A percentile compares a stretch with the other conserved stretches of the same genome.
Conservation (phyloP, 352 stramenopile genomes). For the Thalassiosira hispida region DNA sequence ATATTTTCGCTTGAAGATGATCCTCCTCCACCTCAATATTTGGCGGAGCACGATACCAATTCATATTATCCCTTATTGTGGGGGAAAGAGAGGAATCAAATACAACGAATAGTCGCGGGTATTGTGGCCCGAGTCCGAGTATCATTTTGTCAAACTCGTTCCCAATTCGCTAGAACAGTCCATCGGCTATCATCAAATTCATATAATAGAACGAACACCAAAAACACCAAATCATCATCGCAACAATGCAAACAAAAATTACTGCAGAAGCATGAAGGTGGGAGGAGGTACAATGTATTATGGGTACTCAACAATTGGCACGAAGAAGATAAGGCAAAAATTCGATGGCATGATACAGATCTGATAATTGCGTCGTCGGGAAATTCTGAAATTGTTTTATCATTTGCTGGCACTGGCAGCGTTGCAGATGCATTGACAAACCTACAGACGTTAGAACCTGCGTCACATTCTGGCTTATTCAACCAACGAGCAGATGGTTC, state of each 20-base stretch:
- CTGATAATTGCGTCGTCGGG: conserved; percentile 51
- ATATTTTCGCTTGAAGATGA: conserved; percentile 12
- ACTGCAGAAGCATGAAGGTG: conserved; percentile 9
- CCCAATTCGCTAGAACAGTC: conserved; percentile 1
- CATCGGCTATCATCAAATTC: not conserved
- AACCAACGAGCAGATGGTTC: not conserved
- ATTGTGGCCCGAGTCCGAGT: conserved; percentile 21
- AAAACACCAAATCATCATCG: not conserved
- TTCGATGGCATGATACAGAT: conserved; percentile 67
- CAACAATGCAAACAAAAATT: not conserved
- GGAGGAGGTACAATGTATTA: conserved; percentile 44
- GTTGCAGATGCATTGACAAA: conserved; percentile 57
- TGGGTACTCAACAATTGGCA: conserved; percentile 61
- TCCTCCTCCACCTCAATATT: conserved; percentile 10
- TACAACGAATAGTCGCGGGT: not conserved
- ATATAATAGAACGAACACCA: not conserved
- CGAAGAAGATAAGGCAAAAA: conserved; percentile 31
- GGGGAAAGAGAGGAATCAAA: not conserved
- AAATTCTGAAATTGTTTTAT: conserved; percentile 35
- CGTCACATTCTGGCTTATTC: conserved; percentile 60
- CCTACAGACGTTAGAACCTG: conserved; percentile 64
- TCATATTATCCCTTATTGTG: not conserved
- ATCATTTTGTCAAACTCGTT: conserved; percentile 10
- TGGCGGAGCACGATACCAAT: not conserved
- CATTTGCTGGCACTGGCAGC: conserved; percentile 59